Percentiles rank a stretch among this genome's conserved stretches.
phyloP scores from a whole-genome alignment of 441 rosid genomes.

The Dalechampia spathulata region DNA sequence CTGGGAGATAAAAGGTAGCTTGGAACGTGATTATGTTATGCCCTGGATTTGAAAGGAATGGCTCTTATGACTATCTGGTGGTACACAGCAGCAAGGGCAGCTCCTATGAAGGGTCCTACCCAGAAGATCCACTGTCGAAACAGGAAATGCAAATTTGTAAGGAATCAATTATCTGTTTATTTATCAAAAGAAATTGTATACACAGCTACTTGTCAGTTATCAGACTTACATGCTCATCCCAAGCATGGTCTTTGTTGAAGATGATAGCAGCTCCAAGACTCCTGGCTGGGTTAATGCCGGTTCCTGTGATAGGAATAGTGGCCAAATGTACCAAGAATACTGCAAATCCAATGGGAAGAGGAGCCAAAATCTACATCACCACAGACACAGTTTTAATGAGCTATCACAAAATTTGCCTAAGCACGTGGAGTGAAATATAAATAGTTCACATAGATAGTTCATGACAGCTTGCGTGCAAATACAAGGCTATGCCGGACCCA shows the following conservation, averaged over 20 bases:
- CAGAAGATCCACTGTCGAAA: constrained; percentile 79
- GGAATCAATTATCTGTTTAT: background rate
- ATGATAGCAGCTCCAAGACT: constrained; percentile 89
- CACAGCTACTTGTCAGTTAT: too few relatives aligned
- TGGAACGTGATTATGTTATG: constrained; percentile 10
- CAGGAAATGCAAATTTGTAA: background rate
- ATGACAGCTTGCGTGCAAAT: too few relatives aligned
- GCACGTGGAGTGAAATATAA: too few relatives aligned
- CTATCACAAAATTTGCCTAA: background rate
- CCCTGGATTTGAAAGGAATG: constrained; percentile 69
- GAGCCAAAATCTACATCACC: constrained; percentile 62
- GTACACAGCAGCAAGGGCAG: constrained; percentile 87
- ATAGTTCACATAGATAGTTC: too few relatives aligned
- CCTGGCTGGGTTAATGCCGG: constrained; percentile 88
- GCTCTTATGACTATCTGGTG: constrained; percentile 87
- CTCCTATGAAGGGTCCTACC: constrained; percentile 94
- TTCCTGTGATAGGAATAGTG: constrained; percentile 80
- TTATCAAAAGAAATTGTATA: too few relatives aligned
- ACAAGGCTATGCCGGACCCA: too few relatives aligned
- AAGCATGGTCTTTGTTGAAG: constrained; percentile 52
- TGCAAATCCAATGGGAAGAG: constrained; percentile 84
- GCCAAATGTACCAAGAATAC: constrained; percentile 91
- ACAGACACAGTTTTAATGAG: background rate
- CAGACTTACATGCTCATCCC: constrained; percentile 63
- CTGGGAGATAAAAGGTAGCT: background rate